phyloP scores from a whole-genome alignment of 768 basidiomycete species.

The Lactarius evosmus region DNA sequence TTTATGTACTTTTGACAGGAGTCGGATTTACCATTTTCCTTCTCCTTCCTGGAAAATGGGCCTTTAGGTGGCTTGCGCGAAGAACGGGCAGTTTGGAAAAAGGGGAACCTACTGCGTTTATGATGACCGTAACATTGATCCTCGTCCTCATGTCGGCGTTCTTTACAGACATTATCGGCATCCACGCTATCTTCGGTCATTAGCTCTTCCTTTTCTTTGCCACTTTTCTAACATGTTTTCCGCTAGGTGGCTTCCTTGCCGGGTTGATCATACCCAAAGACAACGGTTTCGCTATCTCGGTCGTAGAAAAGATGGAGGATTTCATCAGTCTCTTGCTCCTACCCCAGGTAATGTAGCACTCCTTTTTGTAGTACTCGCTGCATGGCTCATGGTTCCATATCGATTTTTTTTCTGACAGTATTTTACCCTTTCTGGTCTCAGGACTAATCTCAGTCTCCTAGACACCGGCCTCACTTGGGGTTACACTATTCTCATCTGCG shows the following conservation, averaged over 20 bases:
- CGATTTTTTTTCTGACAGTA: constrained; percentile 47
- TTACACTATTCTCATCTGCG: constrained; percentile 69
- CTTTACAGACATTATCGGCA: constrained; percentile 84
- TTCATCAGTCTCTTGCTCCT: constrained; percentile 72
- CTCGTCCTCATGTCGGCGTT: constrained; percentile 73
- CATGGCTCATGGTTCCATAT: constrained; percentile 19
- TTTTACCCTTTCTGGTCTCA: constrained; percentile 74
- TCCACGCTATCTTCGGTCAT: constrained; percentile 64
- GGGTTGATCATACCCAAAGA: constrained; percentile 82
- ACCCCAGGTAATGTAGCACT: constrained; percentile 55
- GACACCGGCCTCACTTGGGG: constrained; percentile 78
- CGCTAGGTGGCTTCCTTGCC: constrained; percentile 71
- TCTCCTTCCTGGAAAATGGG: constrained; percentile 60
- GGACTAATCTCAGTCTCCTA: constrained; percentile 75
- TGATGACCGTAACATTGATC: constrained; percentile 79
- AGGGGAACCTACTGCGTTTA: constrained; percentile 64
- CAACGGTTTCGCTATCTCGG: constrained; percentile 72
- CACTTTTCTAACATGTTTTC: constrained; percentile 20
- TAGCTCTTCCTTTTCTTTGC: constrained; percentile 16
- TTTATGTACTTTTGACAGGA: constrained; percentile 73
- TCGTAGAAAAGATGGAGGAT: constrained; percentile 87
- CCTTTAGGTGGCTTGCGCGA: constrained; percentile 61
- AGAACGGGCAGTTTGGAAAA: constrained; percentile 69
- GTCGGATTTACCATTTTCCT: constrained; percentile 66
- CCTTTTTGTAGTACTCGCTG: background rate